These are phyloP conservation scores for Blastobotrys raffinosifermentans DNA, from an alignment of 1,139 yeast species.

Conservation along the genomic window DNA sequence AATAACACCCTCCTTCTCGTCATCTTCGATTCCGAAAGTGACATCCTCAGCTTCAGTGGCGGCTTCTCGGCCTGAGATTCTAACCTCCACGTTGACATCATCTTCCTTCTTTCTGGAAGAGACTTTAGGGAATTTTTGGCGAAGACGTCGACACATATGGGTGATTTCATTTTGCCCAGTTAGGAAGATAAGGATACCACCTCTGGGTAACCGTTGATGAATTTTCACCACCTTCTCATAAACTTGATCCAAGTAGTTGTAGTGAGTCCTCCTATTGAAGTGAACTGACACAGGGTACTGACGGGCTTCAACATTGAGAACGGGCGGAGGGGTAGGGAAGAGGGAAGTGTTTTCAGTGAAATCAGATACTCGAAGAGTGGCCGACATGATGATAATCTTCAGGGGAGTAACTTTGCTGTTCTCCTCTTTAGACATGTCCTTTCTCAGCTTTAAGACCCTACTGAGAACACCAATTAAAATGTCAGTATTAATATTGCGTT, in stretches of 20 bases:
- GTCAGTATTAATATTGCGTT: constrained; percentile 92
- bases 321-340: constrained; percentile 80
- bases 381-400: constrained; percentile 72
- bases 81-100: constrained; percentile 41
- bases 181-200: constrained; percentile 85
- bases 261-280: constrained; percentile 73
- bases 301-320: constrained; percentile 86
- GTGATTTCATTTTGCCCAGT: constrained; percentile 94
- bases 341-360: constrained; percentile 74
- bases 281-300: constrained; percentile 93
- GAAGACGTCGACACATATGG: constrained; percentile 61
- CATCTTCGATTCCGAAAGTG: constrained; percentile 55
- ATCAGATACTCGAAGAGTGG: constrained; percentile 89
- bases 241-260: constrained; percentile 81
- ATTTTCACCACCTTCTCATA: constrained; percentile 80
- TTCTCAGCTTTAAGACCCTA: constrained; percentile 76
- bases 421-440: constrained; percentile 33
- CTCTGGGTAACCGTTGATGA: constrained; percentile 82
- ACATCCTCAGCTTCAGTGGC: constrained; percentile 84
- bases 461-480: constrained; percentile 91
- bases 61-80: constrained; percentile 53
- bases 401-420: constrained; percentile 38
- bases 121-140: constrained; percentile 70
- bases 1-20: constrained; percentile 23
- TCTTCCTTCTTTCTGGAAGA: constrained; percentile 22